phyloP scores from a whole-genome alignment of 208 protist species.

The Trypanosoma lewisi region DNA sequence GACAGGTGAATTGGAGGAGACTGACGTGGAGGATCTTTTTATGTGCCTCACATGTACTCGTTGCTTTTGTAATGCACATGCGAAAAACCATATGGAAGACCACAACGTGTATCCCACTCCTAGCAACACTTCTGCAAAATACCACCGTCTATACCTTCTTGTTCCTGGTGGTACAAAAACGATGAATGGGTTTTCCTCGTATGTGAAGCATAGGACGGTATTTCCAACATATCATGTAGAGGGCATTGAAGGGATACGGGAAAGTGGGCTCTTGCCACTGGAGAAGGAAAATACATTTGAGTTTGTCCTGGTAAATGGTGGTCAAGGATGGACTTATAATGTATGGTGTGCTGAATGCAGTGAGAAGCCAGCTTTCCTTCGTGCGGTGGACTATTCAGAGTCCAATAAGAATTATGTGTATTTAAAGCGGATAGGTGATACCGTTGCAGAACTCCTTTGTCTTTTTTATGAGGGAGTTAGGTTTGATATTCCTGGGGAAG shows the following conservation, averaged over 20 bases:
- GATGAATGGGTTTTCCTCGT: conserved; percentile 9
- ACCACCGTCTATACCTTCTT: conserved; percentile 64
- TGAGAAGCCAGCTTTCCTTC: conserved; percentile 1
- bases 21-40: conserved; percentile 41
- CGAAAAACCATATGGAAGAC: conserved; percentile 43
- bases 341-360: conserved; percentile 19
- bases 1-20: background rate
- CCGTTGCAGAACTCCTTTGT: conserved; percentile 2
- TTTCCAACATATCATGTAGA: conserved; percentile 9
- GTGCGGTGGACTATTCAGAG: background rate
- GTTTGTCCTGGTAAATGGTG: background rate
- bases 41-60: conserved; percentile 64
- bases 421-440: conserved; percentile 8
- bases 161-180: conserved; percentile 50
- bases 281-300: background rate
- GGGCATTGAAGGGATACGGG: background rate
- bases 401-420: background rate
- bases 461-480: conserved; percentile 8
- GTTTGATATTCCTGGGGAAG: background rate
- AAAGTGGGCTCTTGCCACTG: background rate
- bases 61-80: conserved; percentile 72
- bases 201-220: conserved; percentile 14
- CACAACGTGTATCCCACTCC: background rate
- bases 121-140: background rate
- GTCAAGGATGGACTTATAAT: conserved; percentile 5